These are phyloP conservation scores for Aspergillus wentii DNA, from an alignment of 495 filamentous ascomycete genomes.

Conservation along the genomic window DNA sequence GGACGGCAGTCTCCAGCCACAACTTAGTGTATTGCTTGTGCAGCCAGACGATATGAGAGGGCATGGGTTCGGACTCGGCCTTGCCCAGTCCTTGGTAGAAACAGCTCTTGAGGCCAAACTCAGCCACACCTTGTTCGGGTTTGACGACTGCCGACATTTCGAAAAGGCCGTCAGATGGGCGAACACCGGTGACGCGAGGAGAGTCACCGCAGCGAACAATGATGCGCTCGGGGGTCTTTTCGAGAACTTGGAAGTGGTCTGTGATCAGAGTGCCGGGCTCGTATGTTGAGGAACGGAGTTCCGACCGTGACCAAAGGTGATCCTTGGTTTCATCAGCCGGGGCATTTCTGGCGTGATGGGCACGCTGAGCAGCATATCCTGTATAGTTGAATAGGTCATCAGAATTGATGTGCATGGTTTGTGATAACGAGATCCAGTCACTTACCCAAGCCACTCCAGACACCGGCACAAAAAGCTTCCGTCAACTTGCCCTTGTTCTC, in stretches of 20 bases:
- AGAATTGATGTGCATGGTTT: too few species aligned
- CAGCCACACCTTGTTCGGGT: constrained; percentile 50
- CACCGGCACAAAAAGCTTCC: constrained; percentile 59
- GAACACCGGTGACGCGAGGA: constrained; percentile 50
- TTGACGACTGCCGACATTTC: constrained; percentile 62
- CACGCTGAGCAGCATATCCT: constrained; percentile 63
- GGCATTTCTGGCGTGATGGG: constrained; percentile 58
- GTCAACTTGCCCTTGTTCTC: constrained; percentile 55
- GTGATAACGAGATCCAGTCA: constrained; percentile 3
- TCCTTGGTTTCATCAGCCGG: constrained; percentile 51
- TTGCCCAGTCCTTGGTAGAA: constrained; percentile 55
- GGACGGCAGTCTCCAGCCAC: constrained; percentile 52
- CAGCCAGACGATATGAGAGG: constrained; percentile 46
- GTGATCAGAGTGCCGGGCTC: constrained; percentile 61
- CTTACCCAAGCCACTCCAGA: constrained; percentile 63
- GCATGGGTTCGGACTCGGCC: constrained; percentile 46
- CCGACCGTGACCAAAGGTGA: constrained; percentile 58
- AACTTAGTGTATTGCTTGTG: constrained; percentile 64
- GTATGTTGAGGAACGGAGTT: constrained; percentile 51
- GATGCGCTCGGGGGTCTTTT: constrained; percentile 56
- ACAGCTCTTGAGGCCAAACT: constrained; percentile 64
- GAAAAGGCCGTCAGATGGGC: constrained; percentile 65
- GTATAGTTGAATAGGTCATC: too few species aligned
- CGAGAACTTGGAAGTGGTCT: constrained; percentile 74
- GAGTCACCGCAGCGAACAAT: constrained; percentile 63